A percentile compares a stretch with the other conserved stretches of the same genome.
Evolutionary conservation across 805 yeast genomes (phyloP).

Genomic region (Monosporozyma yasuniensis): DNA sequence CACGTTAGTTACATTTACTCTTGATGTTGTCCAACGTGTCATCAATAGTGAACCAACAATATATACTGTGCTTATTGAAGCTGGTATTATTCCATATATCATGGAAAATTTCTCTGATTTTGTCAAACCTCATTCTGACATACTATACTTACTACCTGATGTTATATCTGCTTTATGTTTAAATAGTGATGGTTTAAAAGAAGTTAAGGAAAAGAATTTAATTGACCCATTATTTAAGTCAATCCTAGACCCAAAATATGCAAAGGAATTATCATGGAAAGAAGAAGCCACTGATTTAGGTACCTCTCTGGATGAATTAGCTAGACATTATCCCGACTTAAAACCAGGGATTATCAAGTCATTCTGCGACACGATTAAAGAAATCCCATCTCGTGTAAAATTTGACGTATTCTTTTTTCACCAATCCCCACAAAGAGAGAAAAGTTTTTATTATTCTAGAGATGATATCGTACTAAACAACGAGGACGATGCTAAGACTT

Average conservation of each 20-base stretch:
- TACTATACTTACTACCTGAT: constrained; percentile 58
- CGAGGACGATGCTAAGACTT: constrained; percentile 35
- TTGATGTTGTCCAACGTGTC: constrained; percentile 59
- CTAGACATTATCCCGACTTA: constrained; percentile 73
- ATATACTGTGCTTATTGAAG: constrained; percentile 68
- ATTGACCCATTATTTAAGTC: constrained; percentile 41
- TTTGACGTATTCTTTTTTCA: constrained; percentile 39
- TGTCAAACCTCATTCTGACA: constrained; percentile 48
- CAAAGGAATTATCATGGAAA: constrained; percentile 45
- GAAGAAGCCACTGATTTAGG: constrained; percentile 54
- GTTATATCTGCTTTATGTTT: constrained; percentile 76
- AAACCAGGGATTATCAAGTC: constrained; percentile 49
- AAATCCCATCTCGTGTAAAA: constrained; percentile 35
- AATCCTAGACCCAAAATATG: constrained; percentile 40
- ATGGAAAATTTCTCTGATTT: constrained; percentile 48
- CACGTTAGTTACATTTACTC: constrained; percentile 46
- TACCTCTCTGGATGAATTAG: constrained; percentile 63
- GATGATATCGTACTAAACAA: constrained; percentile 35
- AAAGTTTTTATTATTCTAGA: constrained; percentile 34
- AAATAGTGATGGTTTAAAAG: constrained; percentile 59
- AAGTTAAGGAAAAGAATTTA: constrained; percentile 37
- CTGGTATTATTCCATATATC: constrained; percentile 59
- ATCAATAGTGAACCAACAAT: constrained; percentile 90
- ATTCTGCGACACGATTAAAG: constrained; percentile 37
- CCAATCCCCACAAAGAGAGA: constrained; percentile 27